Base-by-base conservation (phyloP, 2,329 filamentous ascomycete genomes). In the Penicillium sclerotiorum region DNA sequence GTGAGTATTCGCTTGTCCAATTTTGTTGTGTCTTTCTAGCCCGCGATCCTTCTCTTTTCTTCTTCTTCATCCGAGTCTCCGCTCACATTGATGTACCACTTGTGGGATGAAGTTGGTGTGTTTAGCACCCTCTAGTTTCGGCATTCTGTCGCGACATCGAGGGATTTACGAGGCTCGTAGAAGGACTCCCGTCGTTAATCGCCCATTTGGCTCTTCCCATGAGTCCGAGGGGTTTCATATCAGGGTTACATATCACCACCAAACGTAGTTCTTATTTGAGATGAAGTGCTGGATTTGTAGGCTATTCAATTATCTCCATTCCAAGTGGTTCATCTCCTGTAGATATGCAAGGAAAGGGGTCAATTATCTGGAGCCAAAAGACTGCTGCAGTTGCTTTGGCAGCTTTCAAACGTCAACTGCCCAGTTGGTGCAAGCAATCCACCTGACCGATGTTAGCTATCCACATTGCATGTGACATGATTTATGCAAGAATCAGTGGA, bases 151-250 rank as follows among this genome's bases (percentile, higher is more conserved):
- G 70, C 64, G 63, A 69, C 64, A 62, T 61, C 61, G 66, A 68
- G 70, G 70, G 67, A 62, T 56, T 56, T 61, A 57, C 57, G 62
- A 71, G 68, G 64, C 60, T 64, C 70, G 63, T 57, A 74, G 72
- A 75, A 65, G 66, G 66, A 71, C 58, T 56, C 73, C 73, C 72
- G 73, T 76, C 72, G 73, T 76, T 76, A 76, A 76, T 76, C 73
- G 73, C 73, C 70, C 73, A 70, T 68, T 73, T 66, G 66, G 65
- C 65, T 73, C 73, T 73, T 51, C 64, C 73, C 55, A 75, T 74
- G 73, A 71, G 65, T 66, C 62, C 58, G 63, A 66, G 58, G 72
- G 73, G 74, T 76, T 76, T 76, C 74, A 76, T 76, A 74, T 75
- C 73, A 76, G 73, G 73, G 73, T 70, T 68, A 75, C 70, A 75